A percentile compares a stretch with the other conserved stretches of the same genome.
Evolutionary conservation across 768 basidiomycete species (phyloP).

Genomic region (Pleurotus platypus): DNA sequence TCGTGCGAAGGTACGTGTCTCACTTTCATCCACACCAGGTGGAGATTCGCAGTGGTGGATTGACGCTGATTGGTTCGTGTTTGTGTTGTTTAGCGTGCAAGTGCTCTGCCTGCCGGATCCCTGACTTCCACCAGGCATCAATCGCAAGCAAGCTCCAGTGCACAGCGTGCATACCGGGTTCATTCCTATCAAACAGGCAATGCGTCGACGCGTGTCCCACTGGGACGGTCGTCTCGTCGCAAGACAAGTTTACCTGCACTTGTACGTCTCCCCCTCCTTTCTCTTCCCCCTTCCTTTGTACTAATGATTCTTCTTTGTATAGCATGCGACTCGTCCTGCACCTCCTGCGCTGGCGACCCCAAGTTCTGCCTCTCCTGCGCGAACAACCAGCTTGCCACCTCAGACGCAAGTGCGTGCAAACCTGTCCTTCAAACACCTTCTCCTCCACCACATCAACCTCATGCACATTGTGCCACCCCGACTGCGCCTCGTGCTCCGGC

Average conservation of each 20-base stretch:
- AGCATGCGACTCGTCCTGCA: constrained; percentile 74
- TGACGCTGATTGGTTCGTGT: no score
- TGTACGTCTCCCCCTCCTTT: constrained; percentile 16
- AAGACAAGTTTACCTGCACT: constrained; percentile 73
- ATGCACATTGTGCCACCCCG: constrained; percentile 76
- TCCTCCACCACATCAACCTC: constrained; percentile 44
- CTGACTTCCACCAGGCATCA: constrained; percentile 64
- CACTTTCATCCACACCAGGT: neutral
- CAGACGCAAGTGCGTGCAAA: constrained; percentile 64
- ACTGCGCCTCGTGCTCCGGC: constrained; percentile 77
- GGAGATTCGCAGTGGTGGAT: neutral
- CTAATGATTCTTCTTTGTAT: neutral
- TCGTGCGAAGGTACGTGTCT: constrained; percentile 69
- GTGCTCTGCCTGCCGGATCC: constrained; percentile 69
- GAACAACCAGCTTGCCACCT: constrained; percentile 60
- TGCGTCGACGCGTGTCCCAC: constrained; percentile 71
- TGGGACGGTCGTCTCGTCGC: constrained; percentile 68
- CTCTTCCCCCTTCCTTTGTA: neutral
- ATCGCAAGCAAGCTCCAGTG: constrained; percentile 66
- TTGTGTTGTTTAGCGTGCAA: constrained; percentile 32
- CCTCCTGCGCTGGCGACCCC: constrained; percentile 58
- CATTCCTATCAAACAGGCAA: constrained; percentile 63
- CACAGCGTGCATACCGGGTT: constrained; percentile 74
- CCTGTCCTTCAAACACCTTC: constrained; percentile 72
- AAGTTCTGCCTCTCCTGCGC: constrained; percentile 73